Conservation (phyloP, 2,329 filamentous ascomycete species). For the Lojkania enalia region DNA sequence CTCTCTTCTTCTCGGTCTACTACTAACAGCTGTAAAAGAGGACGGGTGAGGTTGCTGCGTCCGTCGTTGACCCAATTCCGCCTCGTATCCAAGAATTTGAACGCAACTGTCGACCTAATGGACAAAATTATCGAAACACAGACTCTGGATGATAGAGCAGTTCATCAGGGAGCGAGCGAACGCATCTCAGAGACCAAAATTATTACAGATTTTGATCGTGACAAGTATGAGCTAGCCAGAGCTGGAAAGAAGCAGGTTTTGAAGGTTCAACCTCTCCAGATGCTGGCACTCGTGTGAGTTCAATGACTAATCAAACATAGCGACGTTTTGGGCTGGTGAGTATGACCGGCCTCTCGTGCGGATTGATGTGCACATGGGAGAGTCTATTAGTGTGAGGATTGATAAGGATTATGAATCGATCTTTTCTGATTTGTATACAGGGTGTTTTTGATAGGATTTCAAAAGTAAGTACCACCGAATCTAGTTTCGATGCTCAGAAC, state of each 20-base stretch:
- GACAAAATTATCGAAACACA: conserved; percentile 37
- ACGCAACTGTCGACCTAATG: conserved; percentile 25
- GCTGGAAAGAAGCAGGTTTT: conserved; percentile 42
- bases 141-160: conserved; percentile 29
- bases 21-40: no score
- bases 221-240: conserved; percentile 40
- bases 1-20: no score
- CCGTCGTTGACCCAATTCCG: no score
- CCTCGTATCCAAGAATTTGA: neutral
- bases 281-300: neutral
- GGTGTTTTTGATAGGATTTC: conserved; percentile 40
- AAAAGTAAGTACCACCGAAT: conserved; percentile 29
- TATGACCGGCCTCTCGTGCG: conserved; percentile 43
- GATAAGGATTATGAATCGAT: neutral
- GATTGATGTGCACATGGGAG: conserved; percentile 46
- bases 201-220: conserved; percentile 31
- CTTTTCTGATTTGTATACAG: conserved; percentile 13
- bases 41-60: no score
- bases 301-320: conserved; percentile 15
- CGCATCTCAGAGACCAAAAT: conserved; percentile 31
- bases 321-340: conserved; percentile 43
- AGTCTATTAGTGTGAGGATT: conserved; percentile 39
- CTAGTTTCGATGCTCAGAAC: neutral
- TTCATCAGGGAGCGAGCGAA: conserved; percentile 25
- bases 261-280: no score